Evolutionary conservation across 2,329 filamentous ascomycete species (phyloP), one percentile per base, ranked within the genome.

Genomic region (Scytalidium sp.): DNA sequence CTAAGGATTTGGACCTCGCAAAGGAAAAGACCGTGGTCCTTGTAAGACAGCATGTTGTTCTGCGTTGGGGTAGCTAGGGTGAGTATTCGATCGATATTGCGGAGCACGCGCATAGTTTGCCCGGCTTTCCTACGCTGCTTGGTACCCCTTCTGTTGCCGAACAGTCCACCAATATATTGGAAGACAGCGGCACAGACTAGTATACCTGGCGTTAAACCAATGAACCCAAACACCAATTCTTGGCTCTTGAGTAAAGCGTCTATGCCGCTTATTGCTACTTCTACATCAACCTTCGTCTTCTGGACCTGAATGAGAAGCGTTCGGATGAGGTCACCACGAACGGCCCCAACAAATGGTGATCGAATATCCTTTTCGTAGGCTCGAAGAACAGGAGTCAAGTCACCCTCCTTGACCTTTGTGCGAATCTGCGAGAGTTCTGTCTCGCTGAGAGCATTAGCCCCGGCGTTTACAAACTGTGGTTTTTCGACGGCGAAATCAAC

Each of bases 221-320:
- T 86, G 63, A 99, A 96, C n/a, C 90, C 94, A 71, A 99, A 99
- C 20, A 99, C 89, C 43, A 99, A 79, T 66, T 99, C 93, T 65
- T 99, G 94, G 63, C 92, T 97, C 73, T 94, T 96, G 50, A 99
- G 78, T 25, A 99, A 79, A 27, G 90, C 84, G 73, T 99, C 93
- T 57, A 99, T 99, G 17, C 94, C 94, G 52, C 88, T 90, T 73
- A 99, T 92, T 13, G 94, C 94, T 53, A 97, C 85, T 68, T 99
- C 94, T 11, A 99, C 84, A 64, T 99, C 94, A 8, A 99, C 94
- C 74, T 99, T 99, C 19, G 94, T 97, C 77, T 99, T 99, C 64
- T 99, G 94, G 32, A 99, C 86, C 65, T 99, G 94, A 49, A 99
- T 97, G 41, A 99, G 76, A 22, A 99, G 81, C 3, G 93, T 91